phyloP scores from a whole-genome alignment of 768 basidiomycete genomes.

The Pleurotus giganteus region DNA sequence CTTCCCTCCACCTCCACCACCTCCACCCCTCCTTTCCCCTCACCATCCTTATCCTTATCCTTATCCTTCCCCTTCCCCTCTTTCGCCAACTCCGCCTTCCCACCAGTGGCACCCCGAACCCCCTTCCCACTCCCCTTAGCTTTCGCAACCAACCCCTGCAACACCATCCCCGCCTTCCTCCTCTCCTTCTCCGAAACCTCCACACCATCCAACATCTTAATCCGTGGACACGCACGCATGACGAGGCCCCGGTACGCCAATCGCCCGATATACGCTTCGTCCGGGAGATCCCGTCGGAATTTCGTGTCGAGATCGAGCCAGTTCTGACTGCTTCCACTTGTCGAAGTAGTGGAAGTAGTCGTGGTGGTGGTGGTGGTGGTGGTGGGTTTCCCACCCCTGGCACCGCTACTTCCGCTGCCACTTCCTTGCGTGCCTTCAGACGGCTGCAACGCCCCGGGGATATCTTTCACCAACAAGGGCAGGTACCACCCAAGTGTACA shows the following conservation, averaged over 20 bases:
- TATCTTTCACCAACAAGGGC: slow-evolving; percentile 73
- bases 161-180: slow-evolving; percentile 71
- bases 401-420: slow-evolving; percentile 17
- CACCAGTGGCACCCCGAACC: slow-evolving; percentile 12
- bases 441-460: slow-evolving; percentile 65
- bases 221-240: slow-evolving; percentile 67
- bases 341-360: not conserved
- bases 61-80: slow-evolving; percentile 14
- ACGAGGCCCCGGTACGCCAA: slow-evolving; percentile 88
- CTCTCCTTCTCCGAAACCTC: slow-evolving; percentile 81
- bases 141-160: slow-evolving; percentile 52
- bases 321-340: slow-evolving; percentile 21
- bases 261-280: slow-evolving; percentile 83
- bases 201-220: slow-evolving; percentile 85
- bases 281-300: slow-evolving; percentile 88
- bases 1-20: slow-evolving; percentile 15
- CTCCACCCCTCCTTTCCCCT: slow-evolving; percentile 8
- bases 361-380: not conserved
- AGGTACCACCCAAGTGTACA: slow-evolving; percentile 96
- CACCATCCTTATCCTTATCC: slow-evolving; percentile 12
- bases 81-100: slow-evolving; percentile 16
- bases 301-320: slow-evolving; percentile 83
- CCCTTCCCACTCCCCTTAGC: slow-evolving; percentile 27
- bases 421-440: slow-evolving; percentile 36
- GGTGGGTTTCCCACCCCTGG: slow-evolving; percentile 18